A percentile compares a stretch with the other conserved stretches of the same genome.
phyloP scores from a whole-genome alignment of 352 stramenopile species.

The Phytophthora constricta region DNA sequence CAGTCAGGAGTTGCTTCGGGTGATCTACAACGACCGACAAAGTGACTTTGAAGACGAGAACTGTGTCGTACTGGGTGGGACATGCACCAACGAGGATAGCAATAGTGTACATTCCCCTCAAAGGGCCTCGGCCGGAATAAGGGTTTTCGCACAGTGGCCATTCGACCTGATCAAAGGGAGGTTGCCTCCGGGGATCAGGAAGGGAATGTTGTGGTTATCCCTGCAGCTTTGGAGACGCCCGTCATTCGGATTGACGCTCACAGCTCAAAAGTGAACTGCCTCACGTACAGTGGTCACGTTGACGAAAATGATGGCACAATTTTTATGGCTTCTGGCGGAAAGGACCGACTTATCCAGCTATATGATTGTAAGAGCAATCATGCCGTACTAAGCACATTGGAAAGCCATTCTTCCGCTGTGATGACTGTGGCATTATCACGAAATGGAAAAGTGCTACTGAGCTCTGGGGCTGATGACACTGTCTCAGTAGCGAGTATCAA shows the following conservation, averaged over 20 bases:
- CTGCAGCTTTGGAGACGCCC: slow-evolving; percentile 44
- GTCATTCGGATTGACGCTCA: slow-evolving; percentile 60
- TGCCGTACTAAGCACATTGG: slow-evolving; percentile 58
- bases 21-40: slow-evolving; percentile 68
- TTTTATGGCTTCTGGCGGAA: slow-evolving; percentile 75
- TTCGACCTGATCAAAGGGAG: slow-evolving; percentile 67
- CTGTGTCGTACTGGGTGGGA: slow-evolving; percentile 58
- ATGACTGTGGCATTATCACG: slow-evolving; percentile 69
- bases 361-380: slow-evolving; percentile 63
- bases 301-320: slow-evolving; percentile 2
- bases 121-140: slow-evolving; percentile 47
- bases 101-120: slow-evolving; percentile 52
- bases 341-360: slow-evolving; percentile 85
- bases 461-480: slow-evolving; percentile 71
- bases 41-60: slow-evolving; percentile 52
- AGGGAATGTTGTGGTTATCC: slow-evolving; percentile 67
- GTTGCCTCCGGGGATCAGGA: slow-evolving; percentile 75
- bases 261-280: slow-evolving; percentile 75
- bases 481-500: slow-evolving; percentile 67
- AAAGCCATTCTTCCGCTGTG: slow-evolving; percentile 81
- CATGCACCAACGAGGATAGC: slow-evolving; percentile 48
- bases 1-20: slow-evolving; percentile 74
- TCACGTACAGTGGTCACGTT: slow-evolving; percentile 49
- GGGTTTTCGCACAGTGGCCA: slow-evolving; percentile 46
- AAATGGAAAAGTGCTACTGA: slow-evolving; percentile 74